A percentile compares a stretch with the other conserved stretches of the same genome.
These are phyloP conservation scores for Xylaria sp. DNA, from an alignment of 495 filamentous ascomycete genomes.

Conservation along the genomic window DNA sequence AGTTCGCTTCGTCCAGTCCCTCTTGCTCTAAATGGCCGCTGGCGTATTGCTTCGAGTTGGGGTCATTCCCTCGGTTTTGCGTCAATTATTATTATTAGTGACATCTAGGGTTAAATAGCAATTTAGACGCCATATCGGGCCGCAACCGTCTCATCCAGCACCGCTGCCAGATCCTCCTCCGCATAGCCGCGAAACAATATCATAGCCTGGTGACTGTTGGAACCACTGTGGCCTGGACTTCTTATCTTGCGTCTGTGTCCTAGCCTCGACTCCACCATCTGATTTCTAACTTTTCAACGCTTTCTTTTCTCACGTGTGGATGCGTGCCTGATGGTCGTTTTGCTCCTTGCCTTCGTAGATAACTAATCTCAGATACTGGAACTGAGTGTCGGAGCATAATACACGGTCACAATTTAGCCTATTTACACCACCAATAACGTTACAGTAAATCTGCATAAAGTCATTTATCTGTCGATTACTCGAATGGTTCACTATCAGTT, in stretches of 20 bases:
- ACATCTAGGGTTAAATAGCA: slow-evolving; percentile 19
- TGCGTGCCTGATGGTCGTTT: slow-evolving; percentile 1
- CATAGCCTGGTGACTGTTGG: slow-evolving; percentile 5
- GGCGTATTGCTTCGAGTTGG: neutral
- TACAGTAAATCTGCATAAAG: slow-evolving; percentile 15
- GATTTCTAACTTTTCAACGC: slow-evolving; percentile 3
- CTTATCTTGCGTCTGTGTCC: slow-evolving; percentile 24
- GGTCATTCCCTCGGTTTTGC: slow-evolving; percentile 9
- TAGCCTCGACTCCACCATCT: slow-evolving; percentile 17
- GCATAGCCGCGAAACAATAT: slow-evolving; percentile 24
- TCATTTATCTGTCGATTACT: slow-evolving; percentile 12
- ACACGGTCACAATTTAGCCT: slow-evolving; percentile 24
- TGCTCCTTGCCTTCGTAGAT: neutral
- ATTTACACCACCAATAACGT: slow-evolving; percentile 13
- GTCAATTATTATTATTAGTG: slow-evolving; percentile 12
- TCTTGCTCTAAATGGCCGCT: neutral
- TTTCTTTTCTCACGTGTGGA: slow-evolving; percentile 1
- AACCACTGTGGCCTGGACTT: slow-evolving; percentile 11
- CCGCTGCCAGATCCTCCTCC: slow-evolving; percentile 19
- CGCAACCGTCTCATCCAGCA: slow-evolving; percentile 27
- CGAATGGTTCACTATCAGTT: slow-evolving; percentile 6
- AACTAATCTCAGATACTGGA: neutral
- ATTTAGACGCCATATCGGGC: slow-evolving; percentile 29
- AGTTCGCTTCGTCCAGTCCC: neutral
- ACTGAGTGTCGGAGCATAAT: neutral